Evolutionary conservation across 257 asterid species (phyloP), one percentile per base, ranked within the genome.

Genomic region (Primulina huaijiensis): DNA sequence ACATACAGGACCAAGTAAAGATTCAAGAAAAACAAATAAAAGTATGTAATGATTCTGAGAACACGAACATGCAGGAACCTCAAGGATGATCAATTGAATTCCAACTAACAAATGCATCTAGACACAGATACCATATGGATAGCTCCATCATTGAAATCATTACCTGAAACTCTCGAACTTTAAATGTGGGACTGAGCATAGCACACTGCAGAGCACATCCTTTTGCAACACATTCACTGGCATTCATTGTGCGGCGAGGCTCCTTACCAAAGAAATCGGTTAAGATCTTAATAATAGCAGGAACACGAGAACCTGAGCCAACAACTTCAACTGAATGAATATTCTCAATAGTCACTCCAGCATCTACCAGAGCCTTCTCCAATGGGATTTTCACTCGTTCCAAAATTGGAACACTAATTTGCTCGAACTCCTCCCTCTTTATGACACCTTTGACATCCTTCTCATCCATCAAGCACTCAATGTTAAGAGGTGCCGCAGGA

Each of bases 231-330:
- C 96, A 93, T 78, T 93, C 98, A 67, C 97, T 90, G 19, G 97
- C 98, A 78, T 93, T 93, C 98, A 93, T 93, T 58, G 98, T 93
- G 9, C 98, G 95, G 68, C 95, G 83, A 8, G 97, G 98, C 77
- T 90, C 97, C 84, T 83, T 86, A 14, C 90, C 88, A 25, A 93
- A 93, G 87, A 90, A 93, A 67, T 93, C 98, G 0, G 92, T 79
- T 84, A 93, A 76, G 65, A 90, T 93, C 85, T 77, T 87, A 43
- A 93, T 78, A 65, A 90, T 56, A 37, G 98, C 95, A 63, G 98
- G 98, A 34, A 90, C 95, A 35, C 98, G 84, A 71, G 98, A 90
- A 30, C 97, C 90, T n/a, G 98, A 93, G 70, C 98, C 98, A 60
- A 93, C 86, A 66, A 90, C 94, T 81, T 93, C 98, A 64, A 93